phyloP scores from a whole-genome alignment of 2,329 filamentous ascomycete genomes.

The Talaromyces sp. region DNA sequence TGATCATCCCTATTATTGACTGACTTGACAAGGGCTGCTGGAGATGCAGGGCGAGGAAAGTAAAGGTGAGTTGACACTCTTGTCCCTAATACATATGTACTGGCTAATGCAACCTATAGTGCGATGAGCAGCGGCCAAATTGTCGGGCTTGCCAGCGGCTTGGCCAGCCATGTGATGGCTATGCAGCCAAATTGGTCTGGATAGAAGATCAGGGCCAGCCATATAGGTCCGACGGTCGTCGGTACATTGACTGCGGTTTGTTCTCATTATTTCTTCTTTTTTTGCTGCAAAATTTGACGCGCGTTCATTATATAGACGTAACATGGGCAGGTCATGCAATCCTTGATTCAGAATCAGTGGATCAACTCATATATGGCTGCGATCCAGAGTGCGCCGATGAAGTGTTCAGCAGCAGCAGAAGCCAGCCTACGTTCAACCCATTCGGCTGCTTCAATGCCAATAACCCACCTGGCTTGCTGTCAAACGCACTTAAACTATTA shows the following conservation, averaged over 20 bases:
- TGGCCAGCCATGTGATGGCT: not conserved
- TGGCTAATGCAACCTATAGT: not conserved
- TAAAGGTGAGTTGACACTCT: not conserved
- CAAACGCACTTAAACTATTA: not conserved
- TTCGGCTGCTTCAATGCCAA: not conserved
- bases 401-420: not conserved
- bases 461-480: not conserved
- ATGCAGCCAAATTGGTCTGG: slow-evolving; percentile 1
- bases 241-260: not conserved
- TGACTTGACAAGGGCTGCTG: slow-evolving; percentile 1
- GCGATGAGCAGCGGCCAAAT: slow-evolving; percentile 1
- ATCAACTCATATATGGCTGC: slow-evolving; percentile 1
- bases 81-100: not conserved
- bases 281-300: not conserved
- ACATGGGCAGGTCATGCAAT: slow-evolving; percentile 2
- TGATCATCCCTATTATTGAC: not conserved
- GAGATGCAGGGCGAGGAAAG: not conserved
- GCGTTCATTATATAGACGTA: not conserved
- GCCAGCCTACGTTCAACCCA: not conserved
- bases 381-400: not conserved
- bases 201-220: slow-evolving; percentile 1
- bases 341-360: not conserved
- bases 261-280: not conserved
- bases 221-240: not conserved
- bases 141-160: not conserved